A percentile compares a stretch with the other conserved stretches of the same genome.
phyloP scores from a whole-genome alignment of 106 monocot species.

The Agapanthus africanus region DNA sequence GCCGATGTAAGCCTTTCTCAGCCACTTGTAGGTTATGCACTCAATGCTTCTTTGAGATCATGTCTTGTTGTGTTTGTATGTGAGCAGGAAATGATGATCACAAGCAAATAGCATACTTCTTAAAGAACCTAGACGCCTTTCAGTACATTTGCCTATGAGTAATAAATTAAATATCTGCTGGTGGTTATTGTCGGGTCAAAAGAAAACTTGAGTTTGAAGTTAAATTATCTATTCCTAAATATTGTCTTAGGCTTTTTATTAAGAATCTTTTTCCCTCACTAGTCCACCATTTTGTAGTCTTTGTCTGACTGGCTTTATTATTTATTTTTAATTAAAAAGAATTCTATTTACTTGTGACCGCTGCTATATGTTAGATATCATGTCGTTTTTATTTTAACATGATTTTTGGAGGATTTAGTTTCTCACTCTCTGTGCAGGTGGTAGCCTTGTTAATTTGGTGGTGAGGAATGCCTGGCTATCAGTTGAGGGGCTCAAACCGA shows the following conservation, averaged over 20 bases:
- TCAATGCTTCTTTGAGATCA: too few relatives aligned
- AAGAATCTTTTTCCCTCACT: neutral
- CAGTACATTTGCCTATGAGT: neutral
- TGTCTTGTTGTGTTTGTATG: too few relatives aligned
- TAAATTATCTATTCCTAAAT: neutral
- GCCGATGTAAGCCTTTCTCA: too few relatives aligned
- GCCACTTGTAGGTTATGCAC: too few relatives aligned
- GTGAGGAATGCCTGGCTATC: constrained; percentile 60
- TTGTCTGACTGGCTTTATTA: neutral
- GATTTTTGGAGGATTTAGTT: neutral
- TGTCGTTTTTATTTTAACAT: neutral
- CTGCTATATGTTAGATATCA: neutral
- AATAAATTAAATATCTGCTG: too few relatives aligned
- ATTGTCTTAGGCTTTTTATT: neutral
- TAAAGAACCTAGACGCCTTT: neutral
- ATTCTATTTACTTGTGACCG: neutral
- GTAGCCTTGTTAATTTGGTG: constrained; percentile 33
- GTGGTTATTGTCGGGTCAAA: neutral
- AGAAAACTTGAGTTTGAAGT: neutral
- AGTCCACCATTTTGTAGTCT: neutral
- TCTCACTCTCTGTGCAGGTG: constrained; percentile 19
- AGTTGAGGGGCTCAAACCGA: constrained; percentile 33
- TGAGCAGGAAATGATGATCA: too few relatives aligned
- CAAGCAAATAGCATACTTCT: too few relatives aligned
- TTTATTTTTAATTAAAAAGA: neutral